Evolutionary conservation across 2,329 filamentous ascomycete species (phyloP).

Genomic region (Coleophoma eucalyptorum): DNA sequence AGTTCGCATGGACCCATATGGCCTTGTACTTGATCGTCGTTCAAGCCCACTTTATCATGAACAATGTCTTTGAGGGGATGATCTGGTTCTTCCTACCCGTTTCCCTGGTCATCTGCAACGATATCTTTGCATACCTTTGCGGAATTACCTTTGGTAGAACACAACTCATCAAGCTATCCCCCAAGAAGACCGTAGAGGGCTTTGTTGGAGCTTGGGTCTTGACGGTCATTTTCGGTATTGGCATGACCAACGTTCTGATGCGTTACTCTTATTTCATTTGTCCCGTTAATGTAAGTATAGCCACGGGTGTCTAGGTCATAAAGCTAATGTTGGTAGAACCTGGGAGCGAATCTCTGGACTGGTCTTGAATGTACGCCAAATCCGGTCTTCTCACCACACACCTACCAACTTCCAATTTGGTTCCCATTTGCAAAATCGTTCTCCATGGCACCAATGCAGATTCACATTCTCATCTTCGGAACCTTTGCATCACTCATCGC

Average conservation of each 20-base stretch:
- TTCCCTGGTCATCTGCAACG: constrained; percentile 93
- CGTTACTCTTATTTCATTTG: constrained; percentile 97
- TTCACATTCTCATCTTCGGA: constrained; percentile 85
- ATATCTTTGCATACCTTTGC: constrained; percentile 97
- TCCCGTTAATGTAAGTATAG: constrained; percentile 70
- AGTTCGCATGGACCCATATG: constrained; percentile 99
- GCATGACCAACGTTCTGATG: constrained; percentile 79
- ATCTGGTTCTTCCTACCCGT: constrained; percentile 99
- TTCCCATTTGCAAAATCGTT: constrained; percentile 71
- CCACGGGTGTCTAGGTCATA: background rate
- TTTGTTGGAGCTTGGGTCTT: constrained; percentile 96
- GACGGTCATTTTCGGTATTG: constrained; percentile 81
- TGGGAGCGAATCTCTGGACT: constrained; percentile 89
- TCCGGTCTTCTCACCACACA: constrained; percentile 80
- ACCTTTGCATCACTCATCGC: constrained; percentile 96
- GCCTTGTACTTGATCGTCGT: constrained; percentile 96
- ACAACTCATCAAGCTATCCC: constrained; percentile 94
- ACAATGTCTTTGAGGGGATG: constrained; percentile 99
- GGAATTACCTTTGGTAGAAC: constrained; percentile 96
- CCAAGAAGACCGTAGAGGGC: constrained; percentile 98
- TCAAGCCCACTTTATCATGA: constrained; percentile 99
- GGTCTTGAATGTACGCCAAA: constrained; percentile 88
- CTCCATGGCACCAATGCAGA: constrained; percentile 81
- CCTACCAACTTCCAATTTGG: constrained; percentile 69
- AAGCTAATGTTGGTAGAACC: constrained; percentile 46